Evolutionary conservation across 176 grass and related monocot species (phyloP).

Genomic region (Aechmea fasciata): DNA sequence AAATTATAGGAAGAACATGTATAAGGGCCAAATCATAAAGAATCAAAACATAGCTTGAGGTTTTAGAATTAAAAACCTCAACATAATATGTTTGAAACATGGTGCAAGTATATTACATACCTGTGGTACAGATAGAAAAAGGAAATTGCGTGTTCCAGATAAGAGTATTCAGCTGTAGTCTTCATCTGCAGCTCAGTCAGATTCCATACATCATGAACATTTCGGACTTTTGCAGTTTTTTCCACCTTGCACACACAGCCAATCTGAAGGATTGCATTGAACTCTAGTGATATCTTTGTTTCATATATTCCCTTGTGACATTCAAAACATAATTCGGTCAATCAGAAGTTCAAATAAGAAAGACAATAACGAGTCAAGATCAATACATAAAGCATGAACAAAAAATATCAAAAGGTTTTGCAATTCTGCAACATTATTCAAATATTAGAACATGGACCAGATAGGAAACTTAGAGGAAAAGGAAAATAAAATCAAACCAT

Average conservation of each 20-base stretch:
- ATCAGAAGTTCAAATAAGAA: neutral
- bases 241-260: conserved; percentile 95
- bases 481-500: no score
- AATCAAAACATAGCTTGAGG: neutral
- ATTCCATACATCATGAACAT: conserved; percentile 80
- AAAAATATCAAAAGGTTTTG: neutral
- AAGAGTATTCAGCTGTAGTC: conserved; percentile 91
- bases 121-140: conserved; percentile 97
- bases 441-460: neutral
- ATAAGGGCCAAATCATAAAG: neutral
- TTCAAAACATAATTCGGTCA: neutral
- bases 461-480: no score
- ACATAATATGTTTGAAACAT: neutral
- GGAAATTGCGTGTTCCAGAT: conserved; percentile 73
- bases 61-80: neutral
- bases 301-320: conserved; percentile 85
- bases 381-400: no score
- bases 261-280: conserved; percentile 75
- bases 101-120: conserved; percentile 29
- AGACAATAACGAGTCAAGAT: no score
- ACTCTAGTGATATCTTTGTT: conserved; percentile 64
- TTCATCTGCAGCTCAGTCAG: conserved; percentile 85
- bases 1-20: neutral
- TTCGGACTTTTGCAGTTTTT: conserved; percentile 53
- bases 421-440: neutral